Conservation (phyloP, 2,329 filamentous ascomycete genomes). For the Shiraia bambusicola region DNA sequence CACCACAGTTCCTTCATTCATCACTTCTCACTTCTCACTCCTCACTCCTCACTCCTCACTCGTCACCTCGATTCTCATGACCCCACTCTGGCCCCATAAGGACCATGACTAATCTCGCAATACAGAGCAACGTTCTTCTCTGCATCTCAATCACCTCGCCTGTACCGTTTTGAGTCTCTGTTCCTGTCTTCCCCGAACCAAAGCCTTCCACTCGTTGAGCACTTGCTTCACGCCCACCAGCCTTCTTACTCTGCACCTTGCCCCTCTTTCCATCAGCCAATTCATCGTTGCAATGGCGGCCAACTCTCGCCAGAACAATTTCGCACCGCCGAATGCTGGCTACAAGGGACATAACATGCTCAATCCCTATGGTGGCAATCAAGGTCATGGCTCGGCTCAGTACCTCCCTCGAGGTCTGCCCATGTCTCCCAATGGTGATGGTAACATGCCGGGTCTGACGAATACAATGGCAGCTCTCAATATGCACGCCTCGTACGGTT, state of each 20-base stretch:
- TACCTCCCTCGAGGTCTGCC: conserved; percentile 42
- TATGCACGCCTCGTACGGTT: conserved; percentile 39
- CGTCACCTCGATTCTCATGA: neutral
- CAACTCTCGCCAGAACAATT: conserved; percentile 37
- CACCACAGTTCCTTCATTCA: too few species aligned
- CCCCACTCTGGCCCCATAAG: neutral
- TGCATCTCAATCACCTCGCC: conserved; percentile 33
- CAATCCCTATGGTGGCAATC: conserved; percentile 30
- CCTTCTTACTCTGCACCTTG: conserved; percentile 1
- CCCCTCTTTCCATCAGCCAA: conserved; percentile 2
- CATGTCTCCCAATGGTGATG: conserved; percentile 34
- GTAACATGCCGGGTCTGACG: conserved; percentile 36
- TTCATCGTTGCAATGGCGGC: conserved; percentile 25
- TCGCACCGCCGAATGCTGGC: conserved; percentile 22
- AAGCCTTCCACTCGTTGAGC: neutral
- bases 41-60: conserved; percentile 11
- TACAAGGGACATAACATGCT: conserved; percentile 40
- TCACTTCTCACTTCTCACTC: conserved; percentile 12
- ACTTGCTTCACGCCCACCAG: conserved; percentile 1
- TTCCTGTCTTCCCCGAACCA: conserved; percentile 3
- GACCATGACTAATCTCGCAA: conserved; percentile 14
- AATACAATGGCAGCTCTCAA: conserved; percentile 41
- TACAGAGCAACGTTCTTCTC: conserved; percentile 34
- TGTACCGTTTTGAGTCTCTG: conserved; percentile 13
- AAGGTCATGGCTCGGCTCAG: conserved; percentile 34